phyloP scores from a whole-genome alignment of 306 rosid genomes.

The Vachellia pachyceras region DNA sequence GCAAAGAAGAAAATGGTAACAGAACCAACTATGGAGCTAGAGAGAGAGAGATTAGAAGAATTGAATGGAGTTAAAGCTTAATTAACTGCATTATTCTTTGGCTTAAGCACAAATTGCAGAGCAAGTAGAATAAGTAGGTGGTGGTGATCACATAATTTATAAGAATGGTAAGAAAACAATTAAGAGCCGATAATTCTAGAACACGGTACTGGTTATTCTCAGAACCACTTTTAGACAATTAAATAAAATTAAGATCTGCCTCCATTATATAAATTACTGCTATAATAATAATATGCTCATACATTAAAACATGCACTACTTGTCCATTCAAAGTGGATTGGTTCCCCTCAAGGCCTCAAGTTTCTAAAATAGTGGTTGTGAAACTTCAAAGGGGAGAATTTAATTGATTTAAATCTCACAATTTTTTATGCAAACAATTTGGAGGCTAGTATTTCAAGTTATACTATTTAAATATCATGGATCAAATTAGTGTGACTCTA shows the following conservation, averaged over 20 bases:
- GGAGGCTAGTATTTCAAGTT: not conserved
- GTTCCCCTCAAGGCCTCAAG: not conserved
- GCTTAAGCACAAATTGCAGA: not conserved
- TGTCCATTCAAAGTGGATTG: conserved; percentile 7
- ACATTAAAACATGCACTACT: conserved; percentile 21
- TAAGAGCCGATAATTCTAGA: conserved; percentile 8
- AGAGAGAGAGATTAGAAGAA: too few relatives aligned
- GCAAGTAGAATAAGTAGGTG: not conserved
- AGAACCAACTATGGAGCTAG: not conserved
- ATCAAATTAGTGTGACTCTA: too few relatives aligned
- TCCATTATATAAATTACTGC: conserved; percentile 27
- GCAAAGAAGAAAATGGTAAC: not conserved
- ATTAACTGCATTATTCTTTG: not conserved
- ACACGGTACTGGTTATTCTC: conserved; percentile 21
- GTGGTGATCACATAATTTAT: not conserved
- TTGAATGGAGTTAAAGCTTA: too few relatives aligned
- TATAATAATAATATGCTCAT: conserved; percentile 11
- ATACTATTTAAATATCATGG: too few relatives aligned
- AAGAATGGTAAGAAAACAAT: not conserved
- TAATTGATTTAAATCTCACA: not conserved
- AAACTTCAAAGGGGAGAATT: not conserved
- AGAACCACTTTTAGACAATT: conserved; percentile 37
- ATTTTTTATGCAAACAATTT: not conserved
- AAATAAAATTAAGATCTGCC: not conserved
- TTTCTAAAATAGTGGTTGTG: not conserved